Evolutionary conservation across 176 grass and related monocot genomes (phyloP), one percentile per base, ranked within the genome.

Genomic region (Paspalum vaginatum): DNA sequence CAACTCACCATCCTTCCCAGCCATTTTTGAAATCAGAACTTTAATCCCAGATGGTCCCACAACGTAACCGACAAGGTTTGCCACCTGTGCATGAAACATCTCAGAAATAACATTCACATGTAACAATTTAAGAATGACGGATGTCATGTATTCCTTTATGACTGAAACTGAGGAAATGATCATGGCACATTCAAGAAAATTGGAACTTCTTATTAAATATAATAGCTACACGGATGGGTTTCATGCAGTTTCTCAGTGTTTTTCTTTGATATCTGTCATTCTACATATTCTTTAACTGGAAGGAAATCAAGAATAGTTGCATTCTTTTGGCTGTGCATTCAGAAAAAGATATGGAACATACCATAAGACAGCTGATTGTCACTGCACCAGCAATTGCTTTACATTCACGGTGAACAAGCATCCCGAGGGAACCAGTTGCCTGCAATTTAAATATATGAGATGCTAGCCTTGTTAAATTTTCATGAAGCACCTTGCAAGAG

Each of bases 361-460:
- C 87, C 91, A 98, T 98, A 78, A 98, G 95, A 70, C 75, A 92
- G 60, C 87, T 91, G 65, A 98, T 92, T 85, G 95, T 98, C 61
- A 94, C 57, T 20, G 95, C 85, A 58, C 95, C 95, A 78, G 73
- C 87, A 90, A 98, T 75, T 40, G 80, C 92, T 85, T 78, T 55
- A 18, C 94, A 82, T 76, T 98, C 95, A 52, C 87, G 80, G 43
- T 85, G 85, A 56, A 94, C 80, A 65, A 92, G 77, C 60, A 79
- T 68, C 70, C 85, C 89, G 74, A 94, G 5, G 76, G 75, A 48
- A 85, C 83, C 91, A 64, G n/a, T 90, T 83, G 92, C 73, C 95
- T 94, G 88, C 72, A 27, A 87, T 65, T 71, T 9, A 40, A 52
- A 79, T 49, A 38, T 15, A 60, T 32, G 48, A 66, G 51, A 26